Evolutionary conservation across 495 filamentous ascomycete genomes (phyloP).

Genomic region (Elaphomyces granulatus): DNA sequence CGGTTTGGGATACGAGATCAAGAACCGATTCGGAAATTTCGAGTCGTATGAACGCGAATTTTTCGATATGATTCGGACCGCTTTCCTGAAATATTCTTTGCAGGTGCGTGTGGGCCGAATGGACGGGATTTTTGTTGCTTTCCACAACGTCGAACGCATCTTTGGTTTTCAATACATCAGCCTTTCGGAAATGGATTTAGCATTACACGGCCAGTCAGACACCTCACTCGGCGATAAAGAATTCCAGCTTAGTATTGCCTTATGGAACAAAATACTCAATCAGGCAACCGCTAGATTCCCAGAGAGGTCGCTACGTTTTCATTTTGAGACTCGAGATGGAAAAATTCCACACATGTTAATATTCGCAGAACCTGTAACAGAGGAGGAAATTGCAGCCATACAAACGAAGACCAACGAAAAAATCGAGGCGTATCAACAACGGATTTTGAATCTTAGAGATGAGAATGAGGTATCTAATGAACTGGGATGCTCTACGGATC

Average conservation of each 20-base stretch:
- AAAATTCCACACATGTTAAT: slow-evolving; percentile 64
- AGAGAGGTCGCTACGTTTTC: slow-evolving; percentile 58
- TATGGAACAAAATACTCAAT: slow-evolving; percentile 68
- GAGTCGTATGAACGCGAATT: slow-evolving; percentile 93
- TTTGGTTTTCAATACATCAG: slow-evolving; percentile 96
- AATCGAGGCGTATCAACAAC: slow-evolving; percentile 53
- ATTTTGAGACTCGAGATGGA: slow-evolving; percentile 64
- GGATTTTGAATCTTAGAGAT: slow-evolving; percentile 30
- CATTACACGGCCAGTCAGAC: slow-evolving; percentile 60
- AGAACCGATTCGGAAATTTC: slow-evolving; percentile 52
- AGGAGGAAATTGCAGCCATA: slow-evolving; percentile 54
- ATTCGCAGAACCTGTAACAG: slow-evolving; percentile 70
- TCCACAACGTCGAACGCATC: slow-evolving; percentile 85
- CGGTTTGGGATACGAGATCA: slow-evolving; percentile 83
- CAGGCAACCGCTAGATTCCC: slow-evolving; percentile 58
- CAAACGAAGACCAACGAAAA: slow-evolving; percentile 48
- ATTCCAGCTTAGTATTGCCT: slow-evolving; percentile 60
- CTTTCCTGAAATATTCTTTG: slow-evolving; percentile 92
- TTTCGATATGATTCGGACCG: slow-evolving; percentile 88
- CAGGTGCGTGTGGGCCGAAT: slow-evolving; percentile 94
- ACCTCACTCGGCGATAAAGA: slow-evolving; percentile 66
- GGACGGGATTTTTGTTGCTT: slow-evolving; percentile 98
- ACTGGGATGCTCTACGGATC: background rate
- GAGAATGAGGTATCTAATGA: slow-evolving; percentile 3
- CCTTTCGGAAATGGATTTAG: slow-evolving; percentile 70